Percentiles rank a stretch among this genome's conserved stretches.
phyloP scores from a whole-genome alignment of 108 stramenopile genomes.

The Pinguiococcus pyrenoidosus region DNA sequence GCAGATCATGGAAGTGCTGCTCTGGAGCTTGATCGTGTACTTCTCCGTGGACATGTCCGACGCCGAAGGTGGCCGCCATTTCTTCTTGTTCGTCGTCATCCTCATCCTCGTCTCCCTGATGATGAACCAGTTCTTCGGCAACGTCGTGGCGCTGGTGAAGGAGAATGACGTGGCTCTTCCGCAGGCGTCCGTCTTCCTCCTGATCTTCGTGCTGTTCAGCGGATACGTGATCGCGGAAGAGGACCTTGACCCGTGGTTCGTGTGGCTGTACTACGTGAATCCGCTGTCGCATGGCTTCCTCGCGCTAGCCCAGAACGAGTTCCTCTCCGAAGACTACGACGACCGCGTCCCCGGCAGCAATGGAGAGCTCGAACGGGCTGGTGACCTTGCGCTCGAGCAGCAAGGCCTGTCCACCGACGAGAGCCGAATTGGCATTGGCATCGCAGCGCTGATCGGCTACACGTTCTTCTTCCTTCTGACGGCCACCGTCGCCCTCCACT shows the following conservation, averaged over 20 bases:
- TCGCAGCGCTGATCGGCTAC: no score
- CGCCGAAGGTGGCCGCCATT: conserved; percentile 15
- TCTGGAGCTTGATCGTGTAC: conserved; percentile 28
- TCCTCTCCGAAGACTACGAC: conserved; percentile 10
- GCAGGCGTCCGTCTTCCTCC: conserved; percentile 17
- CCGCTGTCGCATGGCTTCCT: conserved; percentile 20
- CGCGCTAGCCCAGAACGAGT: conserved; percentile 17
- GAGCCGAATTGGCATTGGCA: no score
- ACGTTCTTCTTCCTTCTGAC: no score
- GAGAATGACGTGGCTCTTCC: no score
- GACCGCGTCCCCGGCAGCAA: no score
- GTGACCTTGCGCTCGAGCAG: no score
- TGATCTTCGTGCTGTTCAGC: conserved; percentile 35
- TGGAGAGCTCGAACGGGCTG: no score
- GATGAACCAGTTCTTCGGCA: conserved; percentile 27
- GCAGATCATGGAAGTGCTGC: conserved; percentile 3
- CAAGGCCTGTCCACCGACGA: no score
- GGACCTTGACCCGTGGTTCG: conserved; percentile 6
- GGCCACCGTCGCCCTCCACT: no score
- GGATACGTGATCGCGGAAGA: conserved; percentile 31
- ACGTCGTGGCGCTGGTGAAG: conserved; percentile 17
- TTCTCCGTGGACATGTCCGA: conserved; percentile 22
- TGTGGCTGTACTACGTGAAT: conserved; percentile 29
- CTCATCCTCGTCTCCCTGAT: conserved; percentile 11
- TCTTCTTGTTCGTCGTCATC: conserved; percentile 28